A percentile compares a stretch with the other conserved stretches of the same genome.
Conservation (phyloP, 2,329 filamentous ascomycete genomes). For the Gliomastix tumulicola region DNA sequence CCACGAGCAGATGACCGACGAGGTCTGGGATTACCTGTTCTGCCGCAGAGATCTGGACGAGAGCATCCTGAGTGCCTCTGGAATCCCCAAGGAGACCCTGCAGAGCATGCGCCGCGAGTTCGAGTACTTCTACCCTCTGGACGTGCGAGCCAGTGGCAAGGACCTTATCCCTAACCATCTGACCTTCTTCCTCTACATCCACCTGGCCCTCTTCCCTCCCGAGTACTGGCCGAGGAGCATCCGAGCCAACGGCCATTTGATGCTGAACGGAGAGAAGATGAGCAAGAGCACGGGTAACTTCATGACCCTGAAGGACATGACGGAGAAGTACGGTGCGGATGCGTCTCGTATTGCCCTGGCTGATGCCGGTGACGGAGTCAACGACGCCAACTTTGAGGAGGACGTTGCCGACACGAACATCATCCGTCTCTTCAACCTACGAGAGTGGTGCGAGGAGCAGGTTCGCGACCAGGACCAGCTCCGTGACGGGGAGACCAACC, state of each 20-base stretch:
- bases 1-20: conserved; percentile 84
- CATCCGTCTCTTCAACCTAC: conserved; percentile 70
- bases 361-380: conserved; percentile 88
- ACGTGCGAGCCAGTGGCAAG: conserved; percentile 83
- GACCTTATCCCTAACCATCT: conserved; percentile 91
- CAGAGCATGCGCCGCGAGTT: conserved; percentile 84
- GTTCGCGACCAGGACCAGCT: conserved; percentile 61
- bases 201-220: conserved; percentile 79
- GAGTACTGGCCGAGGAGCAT: conserved; percentile 86
- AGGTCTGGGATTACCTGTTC: conserved; percentile 96
- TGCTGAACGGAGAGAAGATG: conserved; percentile 98
- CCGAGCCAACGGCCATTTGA: conserved; percentile 85
- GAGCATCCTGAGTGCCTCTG: conserved; percentile 55
- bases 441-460: conserved; percentile 90
- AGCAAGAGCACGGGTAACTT: conserved; percentile 97
- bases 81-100: conserved; percentile 67
- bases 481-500: conserved; percentile 66
- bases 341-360: conserved; percentile 83
- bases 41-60: conserved; percentile 64
- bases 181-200: conserved; percentile 93
- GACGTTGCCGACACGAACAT: conserved; percentile 88
- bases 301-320: conserved; percentile 78
- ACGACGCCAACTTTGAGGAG: conserved; percentile 97
- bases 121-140: conserved; percentile 94
- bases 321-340: conserved; percentile 91